phyloP scores from a whole-genome alignment of 345 rosid genomes.

The Eucalyptus regnans region DNA sequence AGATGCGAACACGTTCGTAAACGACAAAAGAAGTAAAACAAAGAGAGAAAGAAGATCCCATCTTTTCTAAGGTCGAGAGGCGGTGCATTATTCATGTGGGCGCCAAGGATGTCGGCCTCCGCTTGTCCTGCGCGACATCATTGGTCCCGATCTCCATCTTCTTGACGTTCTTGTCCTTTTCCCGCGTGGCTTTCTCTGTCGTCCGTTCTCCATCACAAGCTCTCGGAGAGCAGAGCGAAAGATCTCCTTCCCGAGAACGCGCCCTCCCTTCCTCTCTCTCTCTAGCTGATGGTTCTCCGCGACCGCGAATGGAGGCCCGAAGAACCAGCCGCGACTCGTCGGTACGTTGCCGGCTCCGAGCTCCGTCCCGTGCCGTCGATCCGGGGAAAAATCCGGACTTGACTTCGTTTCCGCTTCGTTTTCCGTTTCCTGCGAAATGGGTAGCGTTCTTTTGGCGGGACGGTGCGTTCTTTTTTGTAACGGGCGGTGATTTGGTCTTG shows the following conservation, averaged over 20 bases:
- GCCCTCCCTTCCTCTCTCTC: rapidly evolving
- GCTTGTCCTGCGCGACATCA: not conserved
- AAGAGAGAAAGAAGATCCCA: no score
- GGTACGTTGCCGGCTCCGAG: not conserved
- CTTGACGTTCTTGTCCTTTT: not conserved
- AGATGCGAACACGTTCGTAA: no score
- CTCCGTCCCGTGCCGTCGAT: not conserved
- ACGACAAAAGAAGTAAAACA: not conserved
- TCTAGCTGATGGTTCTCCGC: not conserved
- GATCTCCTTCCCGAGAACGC: not conserved
- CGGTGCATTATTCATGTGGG: not conserved
- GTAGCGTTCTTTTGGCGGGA: not conserved
- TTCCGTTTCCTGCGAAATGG: not conserved
- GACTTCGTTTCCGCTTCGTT: not conserved
- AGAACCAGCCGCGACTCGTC: not conserved
- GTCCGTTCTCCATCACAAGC: not conserved
- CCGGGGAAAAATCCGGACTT: not conserved
- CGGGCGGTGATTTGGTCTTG: not conserved
- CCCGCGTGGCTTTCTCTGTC: not conserved
- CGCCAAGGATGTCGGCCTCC: not conserved
- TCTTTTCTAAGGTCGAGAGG: not conserved
- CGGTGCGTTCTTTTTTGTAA: not conserved
- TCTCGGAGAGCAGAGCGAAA: not conserved
- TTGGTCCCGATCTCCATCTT: not conserved
- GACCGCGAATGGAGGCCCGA: not conserved